Percentiles rank a stretch among this genome's conserved stretches.
phyloP scores from a whole-genome alignment of 192 early-diverging fungal species.

The Coemansia erecta region DNA sequence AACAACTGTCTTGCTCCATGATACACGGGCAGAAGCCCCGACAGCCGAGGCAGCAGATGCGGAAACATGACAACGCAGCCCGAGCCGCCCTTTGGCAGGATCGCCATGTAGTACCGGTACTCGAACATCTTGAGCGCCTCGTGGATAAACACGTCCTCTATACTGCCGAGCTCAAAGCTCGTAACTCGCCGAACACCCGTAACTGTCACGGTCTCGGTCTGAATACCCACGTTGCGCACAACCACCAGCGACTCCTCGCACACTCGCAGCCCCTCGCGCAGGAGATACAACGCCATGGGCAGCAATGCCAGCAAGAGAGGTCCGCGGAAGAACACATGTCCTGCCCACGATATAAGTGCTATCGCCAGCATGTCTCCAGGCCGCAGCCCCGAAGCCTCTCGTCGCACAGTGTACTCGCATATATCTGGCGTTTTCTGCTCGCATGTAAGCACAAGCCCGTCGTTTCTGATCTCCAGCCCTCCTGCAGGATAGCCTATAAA shows the following conservation, averaged over 20 bases:
- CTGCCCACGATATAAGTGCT: conserved; percentile 44
- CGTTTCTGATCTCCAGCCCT: conserved; percentile 31
- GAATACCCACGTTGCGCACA: conserved; percentile 47
- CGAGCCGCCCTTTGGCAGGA: conserved; percentile 26
- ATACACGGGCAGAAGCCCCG: conserved; percentile 36
- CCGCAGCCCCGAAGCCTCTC: conserved; percentile 26
- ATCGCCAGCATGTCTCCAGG: conserved; percentile 38
- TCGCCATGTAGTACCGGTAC: conserved; percentile 52
- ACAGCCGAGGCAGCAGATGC: conserved; percentile 34
- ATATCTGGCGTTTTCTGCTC: conserved; percentile 48
- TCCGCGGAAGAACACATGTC: conserved; percentile 43
- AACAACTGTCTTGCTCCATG: conserved; percentile 38
- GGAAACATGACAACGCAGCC: conserved; percentile 42
- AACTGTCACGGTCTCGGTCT: conserved; percentile 35
- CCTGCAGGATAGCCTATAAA: conserved; percentile 52
- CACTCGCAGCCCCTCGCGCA: conserved; percentile 31
- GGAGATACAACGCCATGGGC: conserved; percentile 35
- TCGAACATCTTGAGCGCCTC: conserved; percentile 45
- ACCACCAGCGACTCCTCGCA: conserved; percentile 46
- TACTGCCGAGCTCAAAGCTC: conserved; percentile 33
- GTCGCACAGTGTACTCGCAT: conserved; percentile 37
- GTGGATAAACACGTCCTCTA: conserved; percentile 43
- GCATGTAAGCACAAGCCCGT: conserved; percentile 35
- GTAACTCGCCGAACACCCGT: conserved; percentile 30
- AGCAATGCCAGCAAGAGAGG: conserved; percentile 25